Conservation (phyloP, 345 rosid genomes). For the rapeseed (Brassica napus) region DNA sequence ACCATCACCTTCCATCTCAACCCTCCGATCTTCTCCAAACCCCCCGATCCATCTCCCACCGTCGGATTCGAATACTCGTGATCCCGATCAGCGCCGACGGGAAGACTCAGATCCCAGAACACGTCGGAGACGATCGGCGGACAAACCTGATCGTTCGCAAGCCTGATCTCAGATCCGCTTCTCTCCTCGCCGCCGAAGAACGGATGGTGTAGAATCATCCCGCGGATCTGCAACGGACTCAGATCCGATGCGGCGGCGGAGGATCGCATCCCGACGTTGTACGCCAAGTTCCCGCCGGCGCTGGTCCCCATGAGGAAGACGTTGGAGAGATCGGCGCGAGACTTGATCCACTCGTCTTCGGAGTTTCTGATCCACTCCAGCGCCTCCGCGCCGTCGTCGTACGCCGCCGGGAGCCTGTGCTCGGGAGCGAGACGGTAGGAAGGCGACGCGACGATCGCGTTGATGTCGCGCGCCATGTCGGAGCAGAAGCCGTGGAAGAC, state of each 20-base stretch:
- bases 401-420: slow-evolving; percentile 67
- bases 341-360: slow-evolving; percentile 44
- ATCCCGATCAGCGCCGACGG: slow-evolving; percentile 54
- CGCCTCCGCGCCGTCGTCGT: slow-evolving; percentile 58
- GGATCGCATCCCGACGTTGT: slow-evolving; percentile 49
- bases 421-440: slow-evolving; percentile 68
- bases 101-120: slow-evolving; percentile 60
- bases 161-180: slow-evolving; percentile 48
- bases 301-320: slow-evolving; percentile 59
- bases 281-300: slow-evolving; percentile 64
- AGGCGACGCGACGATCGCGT: slow-evolving; percentile 49
- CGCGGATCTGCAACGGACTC: slow-evolving; percentile 54
- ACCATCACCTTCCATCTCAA: slow-evolving; percentile 53
- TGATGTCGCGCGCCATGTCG: slow-evolving; percentile 35
- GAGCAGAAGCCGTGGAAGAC: slow-evolving; percentile 40
- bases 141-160: slow-evolving; percentile 30
- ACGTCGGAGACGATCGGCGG: slow-evolving; percentile 42
- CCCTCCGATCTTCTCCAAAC: slow-evolving; percentile 20
- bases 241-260: slow-evolving; percentile 32
- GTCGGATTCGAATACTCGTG: slow-evolving; percentile 61
- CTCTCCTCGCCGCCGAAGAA: slow-evolving; percentile 61
- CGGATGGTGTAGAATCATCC: slow-evolving; percentile 60
- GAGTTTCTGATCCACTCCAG: slow-evolving; percentile 44
- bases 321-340: slow-evolving; percentile 40
- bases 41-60: slow-evolving; percentile 37